phyloP scores from a whole-genome alignment of 495 filamentous ascomycete genomes.

The Penicillium flavigenum region DNA sequence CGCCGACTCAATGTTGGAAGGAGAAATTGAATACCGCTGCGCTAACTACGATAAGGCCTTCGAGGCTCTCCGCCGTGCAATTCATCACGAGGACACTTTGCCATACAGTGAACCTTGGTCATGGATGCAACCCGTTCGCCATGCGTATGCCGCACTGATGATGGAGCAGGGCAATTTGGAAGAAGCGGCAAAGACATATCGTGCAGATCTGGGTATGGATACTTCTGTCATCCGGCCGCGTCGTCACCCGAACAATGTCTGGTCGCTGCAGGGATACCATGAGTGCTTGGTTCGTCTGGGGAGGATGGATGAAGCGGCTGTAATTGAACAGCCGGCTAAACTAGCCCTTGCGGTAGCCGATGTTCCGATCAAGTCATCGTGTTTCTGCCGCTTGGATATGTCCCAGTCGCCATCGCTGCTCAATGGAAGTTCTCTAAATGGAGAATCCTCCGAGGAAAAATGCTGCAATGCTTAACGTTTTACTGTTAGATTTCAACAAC shows the following conservation, averaged over 20 bases:
- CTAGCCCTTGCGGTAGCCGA: slow-evolving; percentile 54
- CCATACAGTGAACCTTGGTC: slow-evolving; percentile 66
- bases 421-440: not conserved
- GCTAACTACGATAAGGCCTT: slow-evolving; percentile 53
- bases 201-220: slow-evolving; percentile 57
- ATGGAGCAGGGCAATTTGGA: slow-evolving; percentile 57
- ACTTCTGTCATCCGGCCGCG: slow-evolving; percentile 52
- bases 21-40: slow-evolving; percentile 62
- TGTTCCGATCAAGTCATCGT: slow-evolving; percentile 54
- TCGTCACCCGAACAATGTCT: slow-evolving; percentile 65
- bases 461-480: slow-evolving; percentile 1
- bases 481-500: too few relatives aligned
- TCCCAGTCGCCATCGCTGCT: slow-evolving; percentile 10
- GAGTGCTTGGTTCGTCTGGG: slow-evolving; percentile 58
- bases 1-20: slow-evolving; percentile 58
- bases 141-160: slow-evolving; percentile 61
- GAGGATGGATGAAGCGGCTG: slow-evolving; percentile 43
- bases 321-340: slow-evolving; percentile 49
- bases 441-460: not conserved
- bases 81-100: slow-evolving; percentile 49
- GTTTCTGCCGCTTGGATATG: slow-evolving; percentile 53
- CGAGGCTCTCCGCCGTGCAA: slow-evolving; percentile 45
- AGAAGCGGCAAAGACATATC: slow-evolving; percentile 54
- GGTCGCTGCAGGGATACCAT: slow-evolving; percentile 62
- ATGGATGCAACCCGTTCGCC: slow-evolving; percentile 64